phyloP scores from a whole-genome alignment of 345 rosid species.

The Theobroma cacao region DNA sequence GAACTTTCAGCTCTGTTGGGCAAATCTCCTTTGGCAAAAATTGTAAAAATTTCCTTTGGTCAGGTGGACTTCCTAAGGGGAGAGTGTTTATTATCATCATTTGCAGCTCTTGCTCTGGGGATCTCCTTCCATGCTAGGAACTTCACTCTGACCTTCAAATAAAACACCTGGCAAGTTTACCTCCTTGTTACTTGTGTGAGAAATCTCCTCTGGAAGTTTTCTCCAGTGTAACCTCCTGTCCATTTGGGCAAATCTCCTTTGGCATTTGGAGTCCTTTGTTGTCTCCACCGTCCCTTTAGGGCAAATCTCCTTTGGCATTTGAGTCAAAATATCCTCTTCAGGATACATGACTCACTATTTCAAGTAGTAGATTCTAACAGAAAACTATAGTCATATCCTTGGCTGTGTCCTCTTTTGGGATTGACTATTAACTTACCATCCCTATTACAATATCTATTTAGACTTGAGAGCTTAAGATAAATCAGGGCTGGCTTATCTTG shows the following conservation, averaged over 20 bases:
- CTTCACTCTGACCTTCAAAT: slow-evolving; percentile 20
- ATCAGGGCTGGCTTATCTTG: neutral
- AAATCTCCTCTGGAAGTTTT: slow-evolving; percentile 35
- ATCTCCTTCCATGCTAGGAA: slow-evolving; percentile 44
- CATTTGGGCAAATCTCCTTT: slow-evolving; percentile 47
- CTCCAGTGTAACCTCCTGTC: slow-evolving; percentile 33
- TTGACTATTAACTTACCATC: neutral
- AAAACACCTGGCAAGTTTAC: neutral
- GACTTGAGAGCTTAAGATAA: neutral
- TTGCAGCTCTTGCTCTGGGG: slow-evolving; percentile 32
- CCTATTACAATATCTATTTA: neutral
- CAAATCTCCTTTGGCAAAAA: slow-evolving; percentile 58
- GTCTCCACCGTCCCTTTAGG: slow-evolving; percentile 31
- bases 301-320: slow-evolving; percentile 47
- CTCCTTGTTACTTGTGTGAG: slow-evolving; percentile 10
- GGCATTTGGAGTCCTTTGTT: slow-evolving; percentile 35
- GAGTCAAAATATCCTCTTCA: slow-evolving; percentile 20
- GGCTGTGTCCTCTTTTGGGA: neutral
- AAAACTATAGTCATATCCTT: slow-evolving; percentile 3
- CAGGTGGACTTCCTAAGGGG: slow-evolving; percentile 27
- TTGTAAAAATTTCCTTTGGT: slow-evolving; percentile 20
- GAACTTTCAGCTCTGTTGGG: slow-evolving; percentile 33
- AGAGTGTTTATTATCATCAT: slow-evolving; percentile 23
- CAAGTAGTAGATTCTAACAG: neutral
- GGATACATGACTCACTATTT: slow-evolving; percentile 17